phyloP scores from a whole-genome alignment of 176 grass and related monocot genomes.

The Rhynchospora pubera region DNA sequence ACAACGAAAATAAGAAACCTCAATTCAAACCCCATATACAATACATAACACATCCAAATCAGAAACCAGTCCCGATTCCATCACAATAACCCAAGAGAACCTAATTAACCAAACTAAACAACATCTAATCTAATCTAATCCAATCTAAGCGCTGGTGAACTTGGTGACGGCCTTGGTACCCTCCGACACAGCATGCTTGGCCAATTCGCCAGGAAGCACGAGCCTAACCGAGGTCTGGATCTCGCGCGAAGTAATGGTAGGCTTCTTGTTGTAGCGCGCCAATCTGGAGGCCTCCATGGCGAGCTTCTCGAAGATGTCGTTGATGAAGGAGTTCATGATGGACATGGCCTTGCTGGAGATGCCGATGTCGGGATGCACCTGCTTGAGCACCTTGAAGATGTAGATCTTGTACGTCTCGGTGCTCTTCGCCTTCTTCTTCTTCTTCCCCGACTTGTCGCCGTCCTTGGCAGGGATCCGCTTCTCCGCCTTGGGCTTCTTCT shows the following conservation, averaged over 20 bases:
- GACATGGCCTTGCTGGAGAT: conserved; percentile 88
- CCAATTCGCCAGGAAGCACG: not conserved
- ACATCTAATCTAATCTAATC: too few species aligned
- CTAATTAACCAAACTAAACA: not conserved
- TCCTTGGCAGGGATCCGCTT: not conserved
- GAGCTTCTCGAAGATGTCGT: conserved; percentile 87
- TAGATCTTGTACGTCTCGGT: conserved; percentile 84
- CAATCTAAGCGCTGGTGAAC: conserved; percentile 4
- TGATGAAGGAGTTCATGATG: conserved; percentile 94
- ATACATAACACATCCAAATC: too few species aligned
- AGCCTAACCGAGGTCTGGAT: not conserved
- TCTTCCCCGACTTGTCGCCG: not conserved
- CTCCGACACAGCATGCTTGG: conserved; percentile 5
- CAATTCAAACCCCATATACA: not conserved
- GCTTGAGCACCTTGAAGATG: conserved; percentile 93
- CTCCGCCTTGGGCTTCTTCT: conserved; percentile 4
- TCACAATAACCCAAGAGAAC: not conserved
- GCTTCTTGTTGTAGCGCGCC: not conserved
- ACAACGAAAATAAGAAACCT: too few species aligned
- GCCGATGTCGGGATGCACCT: conserved; percentile 86
- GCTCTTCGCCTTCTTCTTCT: conserved; percentile 9
- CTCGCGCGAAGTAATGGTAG: not conserved
- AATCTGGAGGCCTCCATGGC: not conserved
- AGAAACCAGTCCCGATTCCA: not conserved
- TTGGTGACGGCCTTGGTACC: not conserved